phyloP scores from a whole-genome alignment of 495 filamentous ascomycete genomes.

The Daldinia decipiens region DNA sequence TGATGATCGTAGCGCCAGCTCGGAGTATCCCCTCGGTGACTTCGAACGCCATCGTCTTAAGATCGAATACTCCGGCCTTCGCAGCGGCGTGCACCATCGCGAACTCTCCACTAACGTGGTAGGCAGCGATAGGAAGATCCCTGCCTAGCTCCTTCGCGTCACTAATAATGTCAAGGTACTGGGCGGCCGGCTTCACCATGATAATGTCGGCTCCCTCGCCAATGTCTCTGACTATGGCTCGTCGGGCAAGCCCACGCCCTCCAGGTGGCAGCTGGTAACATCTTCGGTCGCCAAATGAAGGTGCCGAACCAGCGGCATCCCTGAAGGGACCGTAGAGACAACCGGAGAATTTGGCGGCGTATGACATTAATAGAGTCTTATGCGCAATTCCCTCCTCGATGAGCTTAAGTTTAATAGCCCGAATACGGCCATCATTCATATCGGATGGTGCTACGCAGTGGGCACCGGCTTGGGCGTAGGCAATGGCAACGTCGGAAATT shows the following conservation, averaged over 20 bases:
- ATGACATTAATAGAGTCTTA: conserved; percentile 91
- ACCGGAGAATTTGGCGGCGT: conserved; percentile 95
- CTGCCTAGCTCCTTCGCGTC: conserved; percentile 93
- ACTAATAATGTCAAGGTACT: conserved; percentile 94
- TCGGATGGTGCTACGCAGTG: conserved; percentile 97
- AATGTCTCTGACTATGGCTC: conserved; percentile 91
- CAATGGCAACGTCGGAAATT: conserved; percentile 90
- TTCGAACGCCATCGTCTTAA: conserved; percentile 96
- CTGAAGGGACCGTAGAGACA: conserved; percentile 97
- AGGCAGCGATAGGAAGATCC: conserved; percentile 91
- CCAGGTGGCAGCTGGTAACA: conserved; percentile 97
- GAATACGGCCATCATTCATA: conserved; percentile 98
- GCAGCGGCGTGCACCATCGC: conserved; percentile 98
- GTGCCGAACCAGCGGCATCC: conserved; percentile 91
- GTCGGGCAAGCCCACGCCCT: conserved; percentile 89
- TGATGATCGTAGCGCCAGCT: conserved; percentile 89
- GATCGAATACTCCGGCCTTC: conserved; percentile 96
- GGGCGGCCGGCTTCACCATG: conserved; percentile 97
- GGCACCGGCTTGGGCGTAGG: conserved; percentile 91
- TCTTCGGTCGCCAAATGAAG: conserved; percentile 91
- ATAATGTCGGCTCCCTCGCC: conserved; percentile 95
- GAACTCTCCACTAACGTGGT: conserved; percentile 96
- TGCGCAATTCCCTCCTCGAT: conserved; percentile 93
- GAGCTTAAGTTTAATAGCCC: conserved; percentile 94
- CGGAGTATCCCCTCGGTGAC: conserved; percentile 90